phyloP scores from a whole-genome alignment of 2,329 filamentous ascomycete genomes.

The Cercospora sojina region DNA sequence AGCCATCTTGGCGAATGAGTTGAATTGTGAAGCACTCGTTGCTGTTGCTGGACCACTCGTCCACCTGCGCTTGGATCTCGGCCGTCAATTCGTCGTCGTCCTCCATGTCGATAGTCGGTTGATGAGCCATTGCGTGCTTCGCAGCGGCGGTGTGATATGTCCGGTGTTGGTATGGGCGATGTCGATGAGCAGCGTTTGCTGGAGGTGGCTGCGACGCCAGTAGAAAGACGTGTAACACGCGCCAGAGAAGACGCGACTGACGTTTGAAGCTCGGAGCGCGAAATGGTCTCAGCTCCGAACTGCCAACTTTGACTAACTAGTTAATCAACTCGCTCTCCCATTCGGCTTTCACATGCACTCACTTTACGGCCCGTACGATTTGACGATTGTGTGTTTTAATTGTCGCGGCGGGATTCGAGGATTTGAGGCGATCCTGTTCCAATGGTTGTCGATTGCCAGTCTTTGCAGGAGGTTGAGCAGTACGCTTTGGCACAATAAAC shows the following conservation, averaged over 20 bases:
- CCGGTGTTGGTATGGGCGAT: background rate
- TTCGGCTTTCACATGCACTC: background rate
- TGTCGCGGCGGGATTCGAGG: background rate
- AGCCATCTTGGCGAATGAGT: slow-evolving; percentile 53
- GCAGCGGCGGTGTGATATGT: background rate
- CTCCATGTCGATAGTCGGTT: slow-evolving; percentile 13
- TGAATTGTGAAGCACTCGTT: slow-evolving; percentile 64
- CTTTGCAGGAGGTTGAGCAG: background rate
- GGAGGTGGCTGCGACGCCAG: background rate
- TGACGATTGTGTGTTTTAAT: background rate
- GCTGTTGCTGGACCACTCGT: slow-evolving; percentile 55
- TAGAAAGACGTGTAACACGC: background rate
- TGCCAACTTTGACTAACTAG: background rate
- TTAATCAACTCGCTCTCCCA: background rate
- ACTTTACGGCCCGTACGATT: background rate
- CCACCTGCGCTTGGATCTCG: slow-evolving; percentile 32
- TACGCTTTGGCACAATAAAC: background rate
- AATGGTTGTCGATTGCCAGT: background rate
- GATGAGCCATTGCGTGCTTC: background rate
- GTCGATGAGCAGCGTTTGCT: slow-evolving; percentile 4
- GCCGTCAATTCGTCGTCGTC: slow-evolving; percentile 30
- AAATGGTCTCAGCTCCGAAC: background rate
- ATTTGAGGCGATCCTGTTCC: background rate
- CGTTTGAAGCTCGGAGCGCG: background rate
- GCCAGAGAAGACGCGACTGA: slow-evolving; percentile 1